A percentile compares a stretch with the other conserved stretches of the same genome.
phyloP scores from a whole-genome alignment of 352 stramenopile species.

The Globisporangium emineosum region DNA sequence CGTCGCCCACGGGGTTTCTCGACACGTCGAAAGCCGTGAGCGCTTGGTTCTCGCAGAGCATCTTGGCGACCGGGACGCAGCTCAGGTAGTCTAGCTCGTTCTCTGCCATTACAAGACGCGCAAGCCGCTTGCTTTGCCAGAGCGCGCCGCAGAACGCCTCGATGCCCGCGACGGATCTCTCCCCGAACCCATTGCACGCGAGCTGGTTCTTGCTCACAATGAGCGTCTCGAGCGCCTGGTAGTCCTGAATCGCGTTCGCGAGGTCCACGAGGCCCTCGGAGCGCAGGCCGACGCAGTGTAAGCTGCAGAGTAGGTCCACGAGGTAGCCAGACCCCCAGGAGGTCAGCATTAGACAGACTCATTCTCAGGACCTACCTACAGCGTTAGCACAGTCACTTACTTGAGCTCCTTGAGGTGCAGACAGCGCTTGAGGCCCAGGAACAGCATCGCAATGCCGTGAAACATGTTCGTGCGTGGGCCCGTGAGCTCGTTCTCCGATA shows the following conservation, averaged over 20 bases:
- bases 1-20: conserved; percentile 45
- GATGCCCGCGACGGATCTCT: conserved; percentile 45
- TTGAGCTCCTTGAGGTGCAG: conserved; percentile 48
- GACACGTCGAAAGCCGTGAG: conserved; percentile 39
- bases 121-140: conserved; percentile 42
- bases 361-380: background rate
- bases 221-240: conserved; percentile 41
- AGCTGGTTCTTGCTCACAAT: conserved; percentile 48
- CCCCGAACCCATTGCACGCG: conserved; percentile 49
- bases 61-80: conserved; percentile 35
- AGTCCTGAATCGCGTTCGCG: conserved; percentile 36
- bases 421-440: conserved; percentile 45
- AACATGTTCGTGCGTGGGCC: conserved; percentile 47
- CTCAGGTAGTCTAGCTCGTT: conserved; percentile 64
- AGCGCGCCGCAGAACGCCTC: conserved; percentile 55
- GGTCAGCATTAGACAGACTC: background rate
- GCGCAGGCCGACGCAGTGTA: conserved; percentile 34
- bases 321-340: background rate
- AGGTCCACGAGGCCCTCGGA: conserved; percentile 54
- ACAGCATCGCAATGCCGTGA: conserved; percentile 45
- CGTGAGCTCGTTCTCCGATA: conserved; percentile 54
- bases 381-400: conserved; percentile 22
- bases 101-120: conserved; percentile 34
- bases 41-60: conserved; percentile 54
- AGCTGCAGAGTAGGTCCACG: conserved; percentile 15